A percentile compares a stretch with the other conserved stretches of the same genome.
phyloP scores from a whole-genome alignment of 73 alveolate species.

The Vitrella brassicaformis region DNA sequence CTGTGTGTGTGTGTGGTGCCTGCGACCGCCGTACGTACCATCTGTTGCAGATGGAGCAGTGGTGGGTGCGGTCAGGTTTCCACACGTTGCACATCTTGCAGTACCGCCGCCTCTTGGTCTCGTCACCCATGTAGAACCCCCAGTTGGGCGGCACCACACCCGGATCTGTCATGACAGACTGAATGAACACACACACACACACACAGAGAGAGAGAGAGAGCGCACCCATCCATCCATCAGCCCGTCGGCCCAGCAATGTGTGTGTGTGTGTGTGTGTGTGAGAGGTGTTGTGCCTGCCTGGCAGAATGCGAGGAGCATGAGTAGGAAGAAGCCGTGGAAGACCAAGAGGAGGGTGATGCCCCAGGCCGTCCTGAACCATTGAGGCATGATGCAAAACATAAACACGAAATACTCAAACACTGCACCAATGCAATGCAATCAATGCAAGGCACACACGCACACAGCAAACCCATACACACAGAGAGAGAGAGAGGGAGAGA shows the following conservation, averaged over 20 bases:
- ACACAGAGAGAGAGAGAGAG: not conserved
- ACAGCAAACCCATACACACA: too few species aligned
- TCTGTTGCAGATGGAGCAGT: conserved; percentile 77
- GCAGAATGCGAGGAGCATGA: conserved; percentile 13
- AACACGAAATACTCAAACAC: too few species aligned
- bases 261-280: not conserved
- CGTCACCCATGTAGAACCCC: conserved; percentile 74
- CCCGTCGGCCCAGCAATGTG: not conserved
- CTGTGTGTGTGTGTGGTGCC: not conserved
- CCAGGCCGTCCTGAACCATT: too few species aligned
- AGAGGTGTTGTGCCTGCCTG: not conserved
- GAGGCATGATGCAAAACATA: too few species aligned
- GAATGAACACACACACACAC: not conserved
- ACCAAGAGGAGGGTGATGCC: conserved; percentile 29
- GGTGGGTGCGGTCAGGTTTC: conserved; percentile 84
- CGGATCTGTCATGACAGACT: conserved; percentile 48
- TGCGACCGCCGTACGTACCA: conserved; percentile 76
- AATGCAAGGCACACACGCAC: too few species aligned
- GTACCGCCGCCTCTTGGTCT: conserved; percentile 54
- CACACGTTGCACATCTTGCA: conserved; percentile 68
- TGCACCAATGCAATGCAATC: too few species aligned
- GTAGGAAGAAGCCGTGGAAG: conserved; percentile 23
- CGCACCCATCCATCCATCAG: not conserved
- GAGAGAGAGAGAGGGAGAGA: too few species aligned
- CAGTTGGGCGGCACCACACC: conserved; percentile 62